phyloP scores from a whole-genome alignment of 805 yeast species.

The Ogataea trehaloabstinens region DNA sequence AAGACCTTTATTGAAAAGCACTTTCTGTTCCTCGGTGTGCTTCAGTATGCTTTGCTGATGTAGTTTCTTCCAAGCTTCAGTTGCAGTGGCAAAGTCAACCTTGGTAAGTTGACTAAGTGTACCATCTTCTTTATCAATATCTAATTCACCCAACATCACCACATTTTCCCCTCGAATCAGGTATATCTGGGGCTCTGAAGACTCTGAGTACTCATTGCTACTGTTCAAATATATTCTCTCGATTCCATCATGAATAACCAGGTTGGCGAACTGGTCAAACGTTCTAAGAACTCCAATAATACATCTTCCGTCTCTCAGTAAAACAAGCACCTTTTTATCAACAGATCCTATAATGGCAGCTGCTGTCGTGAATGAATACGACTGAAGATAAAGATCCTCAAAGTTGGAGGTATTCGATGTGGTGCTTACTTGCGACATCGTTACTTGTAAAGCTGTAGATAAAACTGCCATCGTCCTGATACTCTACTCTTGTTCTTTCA shows the following conservation, averaged over 20 bases:
- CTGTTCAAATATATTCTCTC: constrained; percentile 75
- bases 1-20: constrained; percentile 19
- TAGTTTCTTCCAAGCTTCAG: constrained; percentile 31
- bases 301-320: constrained; percentile 85
- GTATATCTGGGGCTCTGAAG: constrained; percentile 61
- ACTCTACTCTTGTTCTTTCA: constrained; percentile 1
- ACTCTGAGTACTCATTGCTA: constrained; percentile 60
- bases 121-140: constrained; percentile 79
- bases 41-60: constrained; percentile 13
- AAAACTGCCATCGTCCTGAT: too few species aligned
- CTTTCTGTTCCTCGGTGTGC: constrained; percentile 17
- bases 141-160: constrained; percentile 90
- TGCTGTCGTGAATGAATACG: constrained; percentile 82
- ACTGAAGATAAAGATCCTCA: constrained; percentile 65
- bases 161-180: constrained; percentile 96
- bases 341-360: constrained; percentile 89
- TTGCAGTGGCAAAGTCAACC: constrained; percentile 62
- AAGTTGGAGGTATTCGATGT: constrained; percentile 19
- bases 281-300: constrained; percentile 89
- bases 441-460: too few species aligned
- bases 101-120: constrained; percentile 56
- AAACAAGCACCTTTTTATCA: constrained; percentile 74
- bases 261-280: constrained; percentile 91
- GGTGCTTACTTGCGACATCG: too few species aligned
- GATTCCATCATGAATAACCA: constrained; percentile 86